These are phyloP conservation scores for Suillus plorans DNA, from an alignment of 768 basidiomycete species.

Conservation along the genomic window DNA sequence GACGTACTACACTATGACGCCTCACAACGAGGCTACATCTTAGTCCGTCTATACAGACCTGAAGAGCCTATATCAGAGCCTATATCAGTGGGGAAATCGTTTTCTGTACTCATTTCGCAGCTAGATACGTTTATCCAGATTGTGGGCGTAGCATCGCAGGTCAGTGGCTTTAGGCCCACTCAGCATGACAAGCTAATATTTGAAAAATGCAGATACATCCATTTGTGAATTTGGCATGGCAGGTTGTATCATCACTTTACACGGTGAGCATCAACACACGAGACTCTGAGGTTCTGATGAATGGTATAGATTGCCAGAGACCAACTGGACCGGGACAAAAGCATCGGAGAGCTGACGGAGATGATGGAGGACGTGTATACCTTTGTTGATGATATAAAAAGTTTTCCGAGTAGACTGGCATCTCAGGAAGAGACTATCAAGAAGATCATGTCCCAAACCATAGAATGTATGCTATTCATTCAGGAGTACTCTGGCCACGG, in stretches of 20 bases:
- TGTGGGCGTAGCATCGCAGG: slow-evolving; percentile 23
- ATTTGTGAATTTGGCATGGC: slow-evolving; percentile 29
- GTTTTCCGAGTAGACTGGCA: slow-evolving; percentile 27
- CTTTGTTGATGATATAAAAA: slow-evolving; percentile 31
- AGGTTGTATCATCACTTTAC: slow-evolving; percentile 25
- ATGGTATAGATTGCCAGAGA: slow-evolving; percentile 24
- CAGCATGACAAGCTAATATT: background rate
- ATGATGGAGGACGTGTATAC: slow-evolving; percentile 33
- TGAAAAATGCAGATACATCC: slow-evolving; percentile 23
- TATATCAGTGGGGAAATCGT: slow-evolving; percentile 12
- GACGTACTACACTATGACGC: background rate
- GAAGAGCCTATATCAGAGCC: background rate
- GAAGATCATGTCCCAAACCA: slow-evolving; percentile 30
- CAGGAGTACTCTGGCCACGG: slow-evolving; percentile 36
- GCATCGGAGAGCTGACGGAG: slow-evolving; percentile 24
- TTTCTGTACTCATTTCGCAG: slow-evolving; percentile 22
- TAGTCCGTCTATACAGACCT: slow-evolving; percentile 20
- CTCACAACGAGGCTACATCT: slow-evolving; percentile 7
- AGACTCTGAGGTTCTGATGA: slow-evolving; percentile 10
- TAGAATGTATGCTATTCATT: slow-evolving; percentile 37
- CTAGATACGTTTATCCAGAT: slow-evolving; percentile 26
- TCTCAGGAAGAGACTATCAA: slow-evolving; percentile 27
- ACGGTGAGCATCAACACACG: slow-evolving; percentile 11
- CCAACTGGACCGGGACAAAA: slow-evolving; percentile 27
- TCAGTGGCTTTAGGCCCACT: background rate